A percentile compares a stretch with the other conserved stretches of the same genome.
Evolutionary conservation across 2,329 filamentous ascomycete species (phyloP).

Genomic region (Claviceps sp.): DNA sequence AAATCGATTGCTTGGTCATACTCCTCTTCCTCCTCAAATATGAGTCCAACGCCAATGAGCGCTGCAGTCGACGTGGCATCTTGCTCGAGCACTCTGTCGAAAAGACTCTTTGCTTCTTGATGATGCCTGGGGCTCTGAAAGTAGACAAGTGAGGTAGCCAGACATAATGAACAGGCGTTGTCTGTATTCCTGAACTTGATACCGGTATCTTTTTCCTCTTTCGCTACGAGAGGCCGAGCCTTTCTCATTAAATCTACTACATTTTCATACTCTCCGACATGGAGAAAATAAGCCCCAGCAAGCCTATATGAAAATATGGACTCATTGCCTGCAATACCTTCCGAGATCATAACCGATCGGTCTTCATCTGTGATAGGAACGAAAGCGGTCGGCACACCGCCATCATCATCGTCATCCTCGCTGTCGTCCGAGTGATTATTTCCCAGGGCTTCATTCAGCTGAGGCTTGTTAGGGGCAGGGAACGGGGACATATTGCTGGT

Average conservation of each 20-base stretch:
- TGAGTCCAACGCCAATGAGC: slow-evolving; percentile 78
- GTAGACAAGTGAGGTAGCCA: slow-evolving; percentile 80
- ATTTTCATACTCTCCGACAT: slow-evolving; percentile 72
- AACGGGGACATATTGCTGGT: slow-evolving; percentile 78
- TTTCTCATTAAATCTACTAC: slow-evolving; percentile 69
- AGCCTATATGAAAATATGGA: slow-evolving; percentile 77
- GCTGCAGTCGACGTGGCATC: slow-evolving; percentile 67
- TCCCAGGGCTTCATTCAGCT: slow-evolving; percentile 11
- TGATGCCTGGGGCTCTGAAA: slow-evolving; percentile 87
- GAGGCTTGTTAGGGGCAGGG: slow-evolving; percentile 26
- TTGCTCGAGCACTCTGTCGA: slow-evolving; percentile 65
- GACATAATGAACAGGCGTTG: slow-evolving; percentile 61
- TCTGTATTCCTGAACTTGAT: slow-evolving; percentile 53
- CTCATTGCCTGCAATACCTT: slow-evolving; percentile 50
- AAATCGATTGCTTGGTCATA: slow-evolving; percentile 73
- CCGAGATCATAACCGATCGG: slow-evolving; percentile 65
- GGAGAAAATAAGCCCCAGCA: slow-evolving; percentile 69
- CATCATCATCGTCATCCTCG: slow-evolving; percentile 47
- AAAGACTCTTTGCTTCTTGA: slow-evolving; percentile 72
- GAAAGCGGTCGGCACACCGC: slow-evolving; percentile 38
- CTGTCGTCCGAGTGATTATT: slow-evolving; percentile 36
- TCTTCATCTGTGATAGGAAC: slow-evolving; percentile 61
- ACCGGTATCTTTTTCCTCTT: slow-evolving; percentile 53
- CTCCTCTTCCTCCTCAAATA: slow-evolving; percentile 87
- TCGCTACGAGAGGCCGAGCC: slow-evolving; percentile 47